Base-by-base conservation (phyloP, 805 yeast genomes). In the Myxozyma kluyveri region DNA sequence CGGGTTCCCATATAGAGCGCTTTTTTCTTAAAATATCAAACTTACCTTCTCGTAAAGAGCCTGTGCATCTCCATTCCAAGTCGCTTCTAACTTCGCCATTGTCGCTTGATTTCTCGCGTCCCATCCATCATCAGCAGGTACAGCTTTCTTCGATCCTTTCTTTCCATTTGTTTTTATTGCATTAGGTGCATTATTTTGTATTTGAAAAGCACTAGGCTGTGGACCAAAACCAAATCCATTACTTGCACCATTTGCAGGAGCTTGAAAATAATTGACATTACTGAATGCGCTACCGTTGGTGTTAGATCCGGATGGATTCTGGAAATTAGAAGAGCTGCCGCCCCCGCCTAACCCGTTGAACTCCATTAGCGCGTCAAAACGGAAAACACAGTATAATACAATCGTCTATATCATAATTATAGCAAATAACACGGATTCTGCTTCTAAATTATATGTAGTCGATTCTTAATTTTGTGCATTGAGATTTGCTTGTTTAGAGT, bases 41-140 rank as follows among this genome's bases (percentile, higher is more conserved):
- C 14, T 7, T 5, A 63, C 66, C 49, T 49, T 42, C 60, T 87
- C 95, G 67, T 85, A 88, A 6, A 88, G 67, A 1, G 84, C 78
- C 53, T 87, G 88, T 17, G 79, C 71, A 64, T 88, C 95, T 2
- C 74, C 72, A 3, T 31, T 50, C 62, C 62, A 59, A 12, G 54
- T 39, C 12, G 35, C 40, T 36, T 86, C 82, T 74, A 86, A 84
- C 14, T 54, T 41, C n/a, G 27, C 45, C 54, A 56, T 56, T n/a
- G 31, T 38, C 7, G 54, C 60, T 45, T 56, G 60, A 32, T 56
- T 56, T 17, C 42, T 37, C 21, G 49, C 50, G 39, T 56, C 60
- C 60, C 60, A 56, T 14, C 23, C 49, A 38, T 56, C 59, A 35
- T 42, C 49, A 12, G 42, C 17, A 33, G 18, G n/a, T n/a, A n/a